phyloP scores from a whole-genome alignment of 306 rosid species.

The Trichosanthes cucumerina region DNA sequence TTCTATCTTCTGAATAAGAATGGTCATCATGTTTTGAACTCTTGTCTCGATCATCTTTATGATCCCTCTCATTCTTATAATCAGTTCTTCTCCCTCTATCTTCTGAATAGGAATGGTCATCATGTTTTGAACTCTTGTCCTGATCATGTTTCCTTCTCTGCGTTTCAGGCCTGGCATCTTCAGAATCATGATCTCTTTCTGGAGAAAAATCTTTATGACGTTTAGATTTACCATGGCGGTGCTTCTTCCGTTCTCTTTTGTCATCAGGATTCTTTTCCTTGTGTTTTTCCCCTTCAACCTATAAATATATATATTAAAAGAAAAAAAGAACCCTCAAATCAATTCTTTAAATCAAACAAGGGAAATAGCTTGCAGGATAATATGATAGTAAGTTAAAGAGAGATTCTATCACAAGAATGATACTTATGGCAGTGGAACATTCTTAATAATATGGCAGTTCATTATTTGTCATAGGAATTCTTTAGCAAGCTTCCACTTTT shows the following conservation, averaged over 20 bases:
- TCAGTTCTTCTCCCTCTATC: conserved; percentile 15
- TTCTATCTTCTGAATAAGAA: conserved; percentile 13
- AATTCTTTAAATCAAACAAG: not conserved
- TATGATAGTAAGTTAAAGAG: not conserved
- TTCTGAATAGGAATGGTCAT: conserved; percentile 16
- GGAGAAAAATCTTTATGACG: conserved; percentile 27
- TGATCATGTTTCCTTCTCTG: conserved; percentile 26
- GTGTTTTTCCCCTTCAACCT: conserved; percentile 42
- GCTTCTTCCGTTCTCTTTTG: conserved; percentile 56
- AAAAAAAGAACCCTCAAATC: not conserved
- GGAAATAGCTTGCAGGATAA: not conserved
- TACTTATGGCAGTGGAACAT: not conserved
- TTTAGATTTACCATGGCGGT: conserved; percentile 44
- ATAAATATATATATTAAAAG: not conserved
- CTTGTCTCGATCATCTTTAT: conserved; percentile 17
- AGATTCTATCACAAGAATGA: not conserved
- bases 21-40: conserved; percentile 21
- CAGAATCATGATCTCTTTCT: conserved; percentile 29
- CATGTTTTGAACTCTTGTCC: conserved; percentile 21
- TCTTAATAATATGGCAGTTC: too few relatives aligned
- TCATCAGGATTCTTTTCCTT: conserved; percentile 25
- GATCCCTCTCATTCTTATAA: conserved; percentile 14
- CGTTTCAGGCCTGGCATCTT: conserved; percentile 32
- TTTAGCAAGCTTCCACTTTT: not conserved
- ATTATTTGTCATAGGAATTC: not conserved